A percentile compares a stretch with the other conserved stretches of the same genome.
Conservation (phyloP, 2,329 filamentous ascomycete genomes). For the Blastomyces silverae region DNA sequence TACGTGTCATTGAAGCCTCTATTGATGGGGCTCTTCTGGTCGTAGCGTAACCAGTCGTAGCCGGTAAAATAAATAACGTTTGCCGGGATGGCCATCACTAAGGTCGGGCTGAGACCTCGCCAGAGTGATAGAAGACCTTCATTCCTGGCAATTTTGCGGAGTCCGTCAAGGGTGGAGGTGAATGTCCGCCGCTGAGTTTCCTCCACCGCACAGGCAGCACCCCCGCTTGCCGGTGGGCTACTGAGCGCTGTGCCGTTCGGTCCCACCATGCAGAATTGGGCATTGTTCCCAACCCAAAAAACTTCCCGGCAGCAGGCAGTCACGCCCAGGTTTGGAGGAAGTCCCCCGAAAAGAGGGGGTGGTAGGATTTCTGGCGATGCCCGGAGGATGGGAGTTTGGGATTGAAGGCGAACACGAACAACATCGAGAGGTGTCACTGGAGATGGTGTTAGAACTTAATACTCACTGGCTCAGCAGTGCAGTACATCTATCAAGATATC, state of each 20-base stretch:
- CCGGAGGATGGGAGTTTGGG: conserved; percentile 56
- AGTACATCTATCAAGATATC: conserved; percentile 25
- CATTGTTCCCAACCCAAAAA: conserved; percentile 86
- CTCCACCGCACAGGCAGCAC: conserved; percentile 74
- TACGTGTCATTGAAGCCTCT: conserved; percentile 59
- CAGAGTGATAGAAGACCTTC: conserved; percentile 82
- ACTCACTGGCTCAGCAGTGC: background rate
- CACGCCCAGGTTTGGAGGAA: conserved; percentile 80
- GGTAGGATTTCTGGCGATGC: conserved; percentile 39
- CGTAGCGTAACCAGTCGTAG: conserved; percentile 86
- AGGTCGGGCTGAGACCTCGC: conserved; percentile 87
- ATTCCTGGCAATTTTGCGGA: conserved; percentile 90
- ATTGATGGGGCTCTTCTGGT: conserved; percentile 64
- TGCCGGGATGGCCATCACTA: conserved; percentile 86
- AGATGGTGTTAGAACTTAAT: conserved; percentile 13
- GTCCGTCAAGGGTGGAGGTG: conserved; percentile 82
- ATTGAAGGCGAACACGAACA: conserved; percentile 88
- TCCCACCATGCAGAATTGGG: conserved; percentile 71
- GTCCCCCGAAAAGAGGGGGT: conserved; percentile 55
- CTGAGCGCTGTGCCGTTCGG: conserved; percentile 26
- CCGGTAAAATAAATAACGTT: conserved; percentile 99
- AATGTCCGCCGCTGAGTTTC: conserved; percentile 77
- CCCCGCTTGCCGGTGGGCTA: conserved; percentile 40
- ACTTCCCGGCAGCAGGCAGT: conserved; percentile 95
- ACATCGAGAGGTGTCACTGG: conserved; percentile 92